These are phyloP conservation scores for Sindora glabra DNA, from an alignment of 306 rosid species.

Conservation along the genomic window DNA sequence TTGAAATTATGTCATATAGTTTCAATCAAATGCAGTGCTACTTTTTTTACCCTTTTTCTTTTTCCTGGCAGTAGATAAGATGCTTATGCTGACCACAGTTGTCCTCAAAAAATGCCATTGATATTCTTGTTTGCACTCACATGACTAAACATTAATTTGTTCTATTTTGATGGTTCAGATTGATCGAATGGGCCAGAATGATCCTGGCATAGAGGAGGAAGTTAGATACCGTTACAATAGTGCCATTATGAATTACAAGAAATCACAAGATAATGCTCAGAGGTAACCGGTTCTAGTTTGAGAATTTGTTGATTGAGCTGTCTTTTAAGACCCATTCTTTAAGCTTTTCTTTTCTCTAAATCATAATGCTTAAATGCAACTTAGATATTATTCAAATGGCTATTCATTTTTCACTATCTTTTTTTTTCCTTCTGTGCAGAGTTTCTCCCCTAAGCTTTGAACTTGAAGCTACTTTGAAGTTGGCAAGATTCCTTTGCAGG, in stretches of 20 bases:
- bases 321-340: background rate
- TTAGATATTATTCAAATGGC: constrained; percentile 4
- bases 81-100: constrained; percentile 8
- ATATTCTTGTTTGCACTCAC: background rate
- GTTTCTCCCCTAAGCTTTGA: constrained; percentile 97
- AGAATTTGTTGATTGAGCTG: constrained; percentile 5
- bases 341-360: background rate
- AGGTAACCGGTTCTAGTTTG: constrained; percentile 40
- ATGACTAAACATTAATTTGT: constrained; percentile 10
- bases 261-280: constrained; percentile 88
- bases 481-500: constrained; percentile 98
- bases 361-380: background rate
- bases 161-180: constrained; percentile 36
- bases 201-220: constrained; percentile 63
- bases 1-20: background rate
- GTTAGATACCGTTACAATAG: constrained; percentile 76
- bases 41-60: too few relatives aligned
- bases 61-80: constrained; percentile 1
- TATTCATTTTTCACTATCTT: background rate
- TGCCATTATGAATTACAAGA: constrained; percentile 73
- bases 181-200: constrained; percentile 78
- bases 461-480: constrained; percentile 93
- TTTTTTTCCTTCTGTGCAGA: constrained; percentile 46
- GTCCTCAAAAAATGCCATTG: constrained; percentile 3
- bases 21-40: background rate